Conservation (phyloP, 2,329 filamentous ascomycete genomes). For the Fusarium transvaalense region DNA sequence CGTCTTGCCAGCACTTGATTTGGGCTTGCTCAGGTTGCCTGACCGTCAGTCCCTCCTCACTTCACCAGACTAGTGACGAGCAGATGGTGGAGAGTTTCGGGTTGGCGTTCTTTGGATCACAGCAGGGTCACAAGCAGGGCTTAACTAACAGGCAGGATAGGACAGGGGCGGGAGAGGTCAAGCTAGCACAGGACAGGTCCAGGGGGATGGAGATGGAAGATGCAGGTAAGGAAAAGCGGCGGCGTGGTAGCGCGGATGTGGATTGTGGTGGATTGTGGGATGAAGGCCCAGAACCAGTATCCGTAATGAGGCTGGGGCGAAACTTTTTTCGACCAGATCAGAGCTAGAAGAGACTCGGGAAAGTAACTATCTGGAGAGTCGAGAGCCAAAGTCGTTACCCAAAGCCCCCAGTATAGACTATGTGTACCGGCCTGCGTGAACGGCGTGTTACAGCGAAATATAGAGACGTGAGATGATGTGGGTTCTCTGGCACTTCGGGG, state of each 20-base stretch:
- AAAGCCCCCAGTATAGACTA: slow-evolving; percentile 17
- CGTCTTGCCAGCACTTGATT: slow-evolving; percentile 6
- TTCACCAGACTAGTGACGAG: slow-evolving; percentile 31
- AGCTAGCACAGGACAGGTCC: slow-evolving; percentile 4
- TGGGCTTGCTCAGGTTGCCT: slow-evolving; percentile 24
- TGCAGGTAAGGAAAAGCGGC: slow-evolving; percentile 49
- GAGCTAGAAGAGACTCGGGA: slow-evolving; percentile 5
- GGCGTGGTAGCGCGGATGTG: slow-evolving; percentile 27
- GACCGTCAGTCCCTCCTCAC: slow-evolving; percentile 37
- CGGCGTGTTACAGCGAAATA: slow-evolving; percentile 29
- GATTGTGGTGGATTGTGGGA: slow-evolving; percentile 43
- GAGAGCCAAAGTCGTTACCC: neutral
- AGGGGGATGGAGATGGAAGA: slow-evolving; percentile 27
- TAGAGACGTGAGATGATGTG: slow-evolving; percentile 27
- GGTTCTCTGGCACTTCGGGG: slow-evolving; percentile 17
- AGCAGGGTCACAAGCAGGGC: slow-evolving; percentile 43
- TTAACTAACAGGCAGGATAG: slow-evolving; percentile 33
- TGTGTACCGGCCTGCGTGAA: slow-evolving; percentile 36
- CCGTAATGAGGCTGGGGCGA: slow-evolving; percentile 23
- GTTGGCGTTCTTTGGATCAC: slow-evolving; percentile 48
- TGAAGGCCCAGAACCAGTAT: slow-evolving; percentile 44
- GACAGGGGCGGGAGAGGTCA: slow-evolving; percentile 14
- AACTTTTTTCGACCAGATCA: slow-evolving; percentile 9
- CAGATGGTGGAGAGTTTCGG: slow-evolving; percentile 46
- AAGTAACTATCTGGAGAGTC: slow-evolving; percentile 17